Conservation (phyloP, 176 grass and related monocot species). For the Phyllostachys edulis region DNA sequence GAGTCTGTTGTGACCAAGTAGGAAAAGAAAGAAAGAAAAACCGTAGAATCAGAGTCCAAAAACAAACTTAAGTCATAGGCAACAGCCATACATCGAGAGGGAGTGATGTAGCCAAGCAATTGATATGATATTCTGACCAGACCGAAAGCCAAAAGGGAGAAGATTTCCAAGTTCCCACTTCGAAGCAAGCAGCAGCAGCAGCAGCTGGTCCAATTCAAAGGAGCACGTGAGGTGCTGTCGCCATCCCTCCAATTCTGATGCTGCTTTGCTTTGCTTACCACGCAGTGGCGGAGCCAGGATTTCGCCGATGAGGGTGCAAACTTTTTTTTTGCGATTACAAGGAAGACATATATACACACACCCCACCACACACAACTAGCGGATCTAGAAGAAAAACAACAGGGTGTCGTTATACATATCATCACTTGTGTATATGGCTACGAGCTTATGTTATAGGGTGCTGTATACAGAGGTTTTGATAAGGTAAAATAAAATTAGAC, state of each 20-base stretch:
- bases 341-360: too few relatives aligned
- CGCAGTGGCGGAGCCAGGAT: too few relatives aligned
- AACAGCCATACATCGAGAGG: neutral
- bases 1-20: neutral
- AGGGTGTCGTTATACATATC: too few relatives aligned
- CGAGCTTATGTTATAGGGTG: too few relatives aligned
- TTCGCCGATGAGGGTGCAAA: too few relatives aligned
- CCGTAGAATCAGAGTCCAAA: neutral
- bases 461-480: too few relatives aligned
- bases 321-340: too few relatives aligned
- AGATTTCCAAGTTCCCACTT: neutral
- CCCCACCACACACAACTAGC: too few relatives aligned
- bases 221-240: slow-evolving; percentile 20
- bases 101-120: neutral
- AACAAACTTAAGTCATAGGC: neutral
- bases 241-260: neutral
- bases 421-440: too few relatives aligned
- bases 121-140: neutral
- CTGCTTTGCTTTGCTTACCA: too few relatives aligned
- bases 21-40: neutral
- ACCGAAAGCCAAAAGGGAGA: neutral
- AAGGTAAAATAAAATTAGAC: too few relatives aligned
- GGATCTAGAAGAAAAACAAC: too few relatives aligned
- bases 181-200: neutral
- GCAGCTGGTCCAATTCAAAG: neutral